These are phyloP conservation scores for Diospyros lotus DNA, from an alignment of 148 eudicot species.

Conservation along the genomic window DNA sequence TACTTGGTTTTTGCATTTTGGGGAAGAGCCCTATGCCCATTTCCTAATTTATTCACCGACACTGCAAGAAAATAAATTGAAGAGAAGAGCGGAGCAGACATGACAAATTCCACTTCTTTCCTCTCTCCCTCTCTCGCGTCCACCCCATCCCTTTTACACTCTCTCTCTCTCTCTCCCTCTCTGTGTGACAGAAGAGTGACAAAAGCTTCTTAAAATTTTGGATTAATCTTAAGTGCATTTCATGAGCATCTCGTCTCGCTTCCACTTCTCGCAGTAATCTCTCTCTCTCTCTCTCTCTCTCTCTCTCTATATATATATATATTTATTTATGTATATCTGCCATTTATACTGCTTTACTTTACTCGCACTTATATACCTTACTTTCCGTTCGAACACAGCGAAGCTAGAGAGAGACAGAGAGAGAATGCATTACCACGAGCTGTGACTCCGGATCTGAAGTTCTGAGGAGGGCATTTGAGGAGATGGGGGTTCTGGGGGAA, in stretches of 20 bases:
- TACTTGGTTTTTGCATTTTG: no score
- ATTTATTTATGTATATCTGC: neutral
- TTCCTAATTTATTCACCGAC: no score
- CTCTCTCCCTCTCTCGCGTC: no score
- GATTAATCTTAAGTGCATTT: conserved; percentile 1
- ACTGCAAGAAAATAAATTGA: no score
- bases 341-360: no score
- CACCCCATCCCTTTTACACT: no score
- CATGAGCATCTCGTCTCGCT: neutral
- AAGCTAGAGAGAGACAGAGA: neutral
- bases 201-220: neutral
- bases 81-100: no score
- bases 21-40: no score
- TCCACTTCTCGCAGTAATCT: neutral
- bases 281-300: conserved; percentile 5
- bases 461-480: neutral
- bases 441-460: conserved; percentile 14
- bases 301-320: no score
- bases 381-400: neutral
- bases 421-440: conserved; percentile 9
- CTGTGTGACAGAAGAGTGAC: neutral
- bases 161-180: neutral
- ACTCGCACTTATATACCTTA: no score
- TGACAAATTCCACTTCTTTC: no score
- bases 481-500: conserved; percentile 60